phyloP scores from a whole-genome alignment of 2,329 filamentous ascomycete species.

The Herpotrichia juniperi region DNA sequence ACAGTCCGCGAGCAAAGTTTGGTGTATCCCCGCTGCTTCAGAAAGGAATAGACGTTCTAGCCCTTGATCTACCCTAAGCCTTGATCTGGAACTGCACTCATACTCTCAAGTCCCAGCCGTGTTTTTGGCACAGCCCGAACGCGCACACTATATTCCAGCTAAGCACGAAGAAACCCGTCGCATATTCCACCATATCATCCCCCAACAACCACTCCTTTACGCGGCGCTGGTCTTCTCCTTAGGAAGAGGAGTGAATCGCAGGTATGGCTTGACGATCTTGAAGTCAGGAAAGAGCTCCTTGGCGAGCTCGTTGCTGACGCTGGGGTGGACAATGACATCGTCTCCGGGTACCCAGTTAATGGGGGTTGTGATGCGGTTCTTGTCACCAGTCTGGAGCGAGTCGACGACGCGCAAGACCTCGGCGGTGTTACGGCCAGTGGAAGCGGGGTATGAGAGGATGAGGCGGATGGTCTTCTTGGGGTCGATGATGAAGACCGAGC shows the following conservation, averaged over 20 bases:
- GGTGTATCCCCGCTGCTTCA: conserved; percentile 21
- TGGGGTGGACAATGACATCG: conserved; percentile 67
- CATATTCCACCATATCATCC: conserved; percentile 3
- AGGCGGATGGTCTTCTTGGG: conserved; percentile 68
- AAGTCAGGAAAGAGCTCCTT: conserved; percentile 66
- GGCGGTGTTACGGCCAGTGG: conserved; percentile 62
- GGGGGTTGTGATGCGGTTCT: conserved; percentile 65
- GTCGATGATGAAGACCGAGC: conserved; percentile 70
- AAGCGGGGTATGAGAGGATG: conserved; percentile 67
- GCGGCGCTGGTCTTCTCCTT: conserved; percentile 62
- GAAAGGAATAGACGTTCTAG: conserved; percentile 25
- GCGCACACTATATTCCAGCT: conserved; percentile 8
- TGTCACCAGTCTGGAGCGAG: conserved; percentile 63
- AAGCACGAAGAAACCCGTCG: conserved; percentile 8
- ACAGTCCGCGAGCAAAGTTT: conserved; percentile 9
- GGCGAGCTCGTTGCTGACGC: conserved; percentile 63
- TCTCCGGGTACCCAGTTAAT: conserved; percentile 67
- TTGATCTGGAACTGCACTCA: conserved; percentile 8
- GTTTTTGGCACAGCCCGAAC: conserved; percentile 11
- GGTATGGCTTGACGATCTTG: conserved; percentile 67
- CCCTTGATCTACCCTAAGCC: conserved; percentile 1
- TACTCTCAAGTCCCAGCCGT: conserved; percentile 1
- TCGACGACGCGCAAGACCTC: conserved; percentile 60
- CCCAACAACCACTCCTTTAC: conserved; percentile 12
- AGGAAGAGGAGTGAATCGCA: conserved; percentile 64